Evolutionary conservation across 1,284 basidiomycete species (phyloP).

Genomic region (Tilletia indica): DNA sequence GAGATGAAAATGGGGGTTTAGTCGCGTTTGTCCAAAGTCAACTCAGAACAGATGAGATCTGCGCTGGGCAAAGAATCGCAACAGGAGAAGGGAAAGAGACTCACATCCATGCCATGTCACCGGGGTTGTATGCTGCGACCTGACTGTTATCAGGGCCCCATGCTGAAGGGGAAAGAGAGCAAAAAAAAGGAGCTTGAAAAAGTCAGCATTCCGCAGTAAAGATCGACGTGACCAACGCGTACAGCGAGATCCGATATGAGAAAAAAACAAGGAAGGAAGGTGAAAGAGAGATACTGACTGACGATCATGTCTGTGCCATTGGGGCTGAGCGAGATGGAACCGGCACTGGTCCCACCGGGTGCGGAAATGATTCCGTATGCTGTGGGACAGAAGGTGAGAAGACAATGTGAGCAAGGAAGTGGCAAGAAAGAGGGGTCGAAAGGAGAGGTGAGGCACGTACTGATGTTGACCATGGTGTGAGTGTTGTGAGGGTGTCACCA

Average conservation of each 20-base stretch:
- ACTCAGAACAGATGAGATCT: too few relatives aligned
- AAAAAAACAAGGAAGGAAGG: too few relatives aligned
- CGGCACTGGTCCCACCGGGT: conserved; percentile 17
- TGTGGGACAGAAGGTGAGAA: conserved; percentile 11
- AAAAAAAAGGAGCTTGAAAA: neutral
- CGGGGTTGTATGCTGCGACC: conserved; percentile 36
- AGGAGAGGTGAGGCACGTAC: conserved; percentile 26
- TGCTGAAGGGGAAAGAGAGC: conserved; percentile 20
- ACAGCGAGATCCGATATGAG: neutral
- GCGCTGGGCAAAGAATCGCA: too few relatives aligned
- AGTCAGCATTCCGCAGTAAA: too few relatives aligned
- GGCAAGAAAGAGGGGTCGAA: conserved; percentile 23
- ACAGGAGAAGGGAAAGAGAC: neutral
- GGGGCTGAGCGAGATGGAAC: conserved; percentile 18
- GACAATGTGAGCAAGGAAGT: conserved; percentile 23
- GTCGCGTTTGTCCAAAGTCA: too few relatives aligned
- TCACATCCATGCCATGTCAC: conserved; percentile 58
- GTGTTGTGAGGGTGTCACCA: neutral
- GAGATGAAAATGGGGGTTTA: neutral
- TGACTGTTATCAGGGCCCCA: conserved; percentile 35
- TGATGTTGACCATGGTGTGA: conserved; percentile 42
- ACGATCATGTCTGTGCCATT: conserved; percentile 51
- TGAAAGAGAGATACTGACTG: conserved; percentile 10
- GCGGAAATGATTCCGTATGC: conserved; percentile 21
- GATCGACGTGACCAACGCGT: too few relatives aligned